Evolutionary conservation across 140 eudicot genomes (phyloP).

Genomic region (Senecio squalidus): DNA sequence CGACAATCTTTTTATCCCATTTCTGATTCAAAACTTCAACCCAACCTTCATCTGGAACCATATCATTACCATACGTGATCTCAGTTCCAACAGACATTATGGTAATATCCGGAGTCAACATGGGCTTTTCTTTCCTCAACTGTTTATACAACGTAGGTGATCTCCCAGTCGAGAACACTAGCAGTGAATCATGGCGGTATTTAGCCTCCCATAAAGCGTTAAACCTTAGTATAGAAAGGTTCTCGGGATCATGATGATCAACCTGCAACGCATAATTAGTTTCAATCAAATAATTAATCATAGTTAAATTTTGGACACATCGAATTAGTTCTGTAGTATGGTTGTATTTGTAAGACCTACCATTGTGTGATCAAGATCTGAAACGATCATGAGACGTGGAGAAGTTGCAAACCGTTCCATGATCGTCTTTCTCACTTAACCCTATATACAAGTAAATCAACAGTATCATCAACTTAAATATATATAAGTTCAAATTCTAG

Average conservation of each 20-base stretch:
- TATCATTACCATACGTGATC: constrained; percentile 79
- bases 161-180: constrained; percentile 94
- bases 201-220: constrained; percentile 86
- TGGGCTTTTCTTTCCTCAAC: constrained; percentile 83
- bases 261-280: constrained; percentile 31
- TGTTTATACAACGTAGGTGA: constrained; percentile 80
- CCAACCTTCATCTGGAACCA: constrained; percentile 95
- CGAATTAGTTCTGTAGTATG: background rate
- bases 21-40: constrained; percentile 60
- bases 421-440: constrained; percentile 12
- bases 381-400: constrained; percentile 80
- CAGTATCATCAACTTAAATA: too few relatives aligned
- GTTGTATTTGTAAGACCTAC: constrained; percentile 27
- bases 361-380: constrained; percentile 95
- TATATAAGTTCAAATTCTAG: too few relatives aligned
- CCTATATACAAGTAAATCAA: too few relatives aligned
- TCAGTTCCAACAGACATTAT: constrained; percentile 98
- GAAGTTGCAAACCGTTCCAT: constrained; percentile 48
- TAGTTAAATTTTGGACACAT: background rate
- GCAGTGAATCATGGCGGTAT: constrained; percentile 64
- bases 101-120: constrained; percentile 89
- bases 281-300: background rate
- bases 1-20: constrained; percentile 72
- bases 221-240: constrained; percentile 68
- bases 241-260: constrained; percentile 88